A percentile compares a stretch with the other conserved stretches of the same genome.
These are phyloP conservation scores for Aspergillus cavernicola DNA, from an alignment of 495 filamentous ascomycete genomes.

Conservation along the genomic window DNA sequence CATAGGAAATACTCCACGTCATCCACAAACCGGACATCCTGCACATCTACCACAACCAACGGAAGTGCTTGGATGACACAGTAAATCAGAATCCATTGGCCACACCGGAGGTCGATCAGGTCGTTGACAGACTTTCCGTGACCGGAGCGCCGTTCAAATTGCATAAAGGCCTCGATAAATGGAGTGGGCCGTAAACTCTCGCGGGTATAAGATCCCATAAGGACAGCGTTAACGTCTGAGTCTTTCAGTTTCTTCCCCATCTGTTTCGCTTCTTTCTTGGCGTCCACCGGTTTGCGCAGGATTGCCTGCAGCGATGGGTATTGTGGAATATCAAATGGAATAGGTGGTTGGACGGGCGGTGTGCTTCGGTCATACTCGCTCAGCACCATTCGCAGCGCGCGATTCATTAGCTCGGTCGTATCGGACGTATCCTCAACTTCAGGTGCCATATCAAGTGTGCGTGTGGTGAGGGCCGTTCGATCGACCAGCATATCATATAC, in stretches of 20 bases:
- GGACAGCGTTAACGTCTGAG: conserved; percentile 68
- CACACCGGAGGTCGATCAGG: conserved; percentile 70
- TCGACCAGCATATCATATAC: conserved; percentile 90
- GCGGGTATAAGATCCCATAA: conserved; percentile 72
- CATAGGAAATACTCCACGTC: conserved; percentile 97
- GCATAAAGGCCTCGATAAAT: conserved; percentile 76
- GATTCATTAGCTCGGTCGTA: conserved; percentile 39
- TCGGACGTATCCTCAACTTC: conserved; percentile 38
- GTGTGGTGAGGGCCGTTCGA: conserved; percentile 53
- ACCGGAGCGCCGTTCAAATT: conserved; percentile 75
- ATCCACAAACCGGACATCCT: conserved; percentile 68
- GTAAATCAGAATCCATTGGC: conserved; percentile 95
- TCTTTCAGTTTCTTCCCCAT: conserved; percentile 67
- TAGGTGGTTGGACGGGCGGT: conserved; percentile 83
- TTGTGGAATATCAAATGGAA: conserved; percentile 86
- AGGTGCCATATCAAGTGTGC: conserved; percentile 43
- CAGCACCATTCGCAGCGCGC: conserved; percentile 68
- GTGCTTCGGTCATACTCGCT: conserved; percentile 83
- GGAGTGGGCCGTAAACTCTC: conserved; percentile 59
- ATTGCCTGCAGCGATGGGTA: conserved; percentile 64
- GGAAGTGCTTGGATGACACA: conserved; percentile 86
- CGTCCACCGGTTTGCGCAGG: conserved; percentile 55
- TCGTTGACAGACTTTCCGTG: conserved; percentile 69
- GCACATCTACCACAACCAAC: conserved; percentile 84
- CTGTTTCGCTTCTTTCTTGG: conserved; percentile 66